Percentiles rank a stretch among this genome's conserved stretches.
phyloP scores from a whole-genome alignment of 2,329 filamentous ascomycete species.

The Paramyrothecium sp. region DNA sequence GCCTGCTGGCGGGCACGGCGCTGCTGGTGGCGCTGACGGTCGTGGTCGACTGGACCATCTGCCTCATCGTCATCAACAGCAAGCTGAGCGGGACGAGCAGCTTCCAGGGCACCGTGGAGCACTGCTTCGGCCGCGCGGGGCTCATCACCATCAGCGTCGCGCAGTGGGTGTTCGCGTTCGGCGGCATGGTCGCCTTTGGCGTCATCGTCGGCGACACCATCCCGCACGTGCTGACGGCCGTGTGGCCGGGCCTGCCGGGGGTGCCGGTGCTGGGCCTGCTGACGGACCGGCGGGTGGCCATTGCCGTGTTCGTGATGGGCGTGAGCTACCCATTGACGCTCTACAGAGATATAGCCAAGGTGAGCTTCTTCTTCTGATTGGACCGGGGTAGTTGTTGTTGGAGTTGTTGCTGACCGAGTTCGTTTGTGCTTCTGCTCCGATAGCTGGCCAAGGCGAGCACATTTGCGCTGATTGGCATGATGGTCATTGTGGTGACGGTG shows the following conservation, averaged over 20 bases:
- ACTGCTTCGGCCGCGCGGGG: conserved; percentile 87
- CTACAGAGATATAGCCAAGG: conserved; percentile 96
- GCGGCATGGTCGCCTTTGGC: conserved; percentile 97
- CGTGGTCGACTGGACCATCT: conserved; percentile 95
- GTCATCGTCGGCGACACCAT: conserved; percentile 97
- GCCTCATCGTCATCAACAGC: conserved; percentile 94
- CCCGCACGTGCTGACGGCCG: conserved; percentile 78
- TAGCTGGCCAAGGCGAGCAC: conserved; percentile 95
- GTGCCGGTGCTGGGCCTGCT: conserved; percentile 80
- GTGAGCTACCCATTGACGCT: conserved; percentile 89
- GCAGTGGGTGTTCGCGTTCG: conserved; percentile 98
- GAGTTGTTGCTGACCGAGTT: not conserved
- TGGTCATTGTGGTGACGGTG: conserved; percentile 83
- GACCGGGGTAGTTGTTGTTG: not conserved
- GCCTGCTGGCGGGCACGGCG: conserved; percentile 74
- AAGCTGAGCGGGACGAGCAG: conserved; percentile 92
- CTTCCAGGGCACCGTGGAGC: conserved; percentile 93
- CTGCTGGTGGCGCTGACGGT: conserved; percentile 78
- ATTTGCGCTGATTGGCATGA: conserved; percentile 89
- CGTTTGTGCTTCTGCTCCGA: not conserved
- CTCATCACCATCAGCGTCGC: conserved; percentile 85
- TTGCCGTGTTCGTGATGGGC: conserved; percentile 81
- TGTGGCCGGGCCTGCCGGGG: conserved; percentile 73
- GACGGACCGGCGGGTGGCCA: conserved; percentile 77
- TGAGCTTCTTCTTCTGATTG: conserved; percentile 33